Evolutionary conservation across 768 basidiomycete genomes (phyloP).

Genomic region (Boletus sp.): DNA sequence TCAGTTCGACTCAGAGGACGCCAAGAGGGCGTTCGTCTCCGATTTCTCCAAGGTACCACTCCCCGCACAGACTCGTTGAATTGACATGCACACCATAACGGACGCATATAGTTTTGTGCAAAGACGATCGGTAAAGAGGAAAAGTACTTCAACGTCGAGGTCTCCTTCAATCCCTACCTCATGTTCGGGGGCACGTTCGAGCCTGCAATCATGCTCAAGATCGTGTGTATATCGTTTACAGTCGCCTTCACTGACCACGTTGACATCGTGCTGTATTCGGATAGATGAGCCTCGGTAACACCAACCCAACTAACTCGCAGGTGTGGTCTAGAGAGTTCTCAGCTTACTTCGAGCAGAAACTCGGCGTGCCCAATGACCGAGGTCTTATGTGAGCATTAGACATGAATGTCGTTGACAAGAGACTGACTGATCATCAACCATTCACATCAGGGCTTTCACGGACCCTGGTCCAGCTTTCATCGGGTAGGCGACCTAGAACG

Average conservation of each 20-base stretch:
- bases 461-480: conserved; percentile 27
- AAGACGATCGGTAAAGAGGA: conserved; percentile 54
- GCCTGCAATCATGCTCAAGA: conserved; percentile 55
- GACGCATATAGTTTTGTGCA: conserved; percentile 44
- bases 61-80: neutral
- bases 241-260: neutral
- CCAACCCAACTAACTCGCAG: conserved; percentile 44
- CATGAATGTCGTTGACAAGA: neutral
- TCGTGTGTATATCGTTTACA: conserved; percentile 42
- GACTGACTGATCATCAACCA: neutral
- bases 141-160: conserved; percentile 48
- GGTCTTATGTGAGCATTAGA: conserved; percentile 53
- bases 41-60: conserved; percentile 55
- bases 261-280: neutral
- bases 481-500: conserved; percentile 14
- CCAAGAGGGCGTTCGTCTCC: conserved; percentile 35
- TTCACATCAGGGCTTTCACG: conserved; percentile 19
- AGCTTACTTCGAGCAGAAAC: conserved; percentile 49
- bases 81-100: neutral
- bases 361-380: conserved; percentile 48
- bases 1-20: conserved; percentile 21
- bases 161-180: conserved; percentile 56
- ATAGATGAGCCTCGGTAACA: conserved; percentile 57
- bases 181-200: conserved; percentile 62
- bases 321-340: conserved; percentile 55